Conservation (phyloP, 2,329 filamentous ascomycete genomes). For the Microdochium paspali region DNA sequence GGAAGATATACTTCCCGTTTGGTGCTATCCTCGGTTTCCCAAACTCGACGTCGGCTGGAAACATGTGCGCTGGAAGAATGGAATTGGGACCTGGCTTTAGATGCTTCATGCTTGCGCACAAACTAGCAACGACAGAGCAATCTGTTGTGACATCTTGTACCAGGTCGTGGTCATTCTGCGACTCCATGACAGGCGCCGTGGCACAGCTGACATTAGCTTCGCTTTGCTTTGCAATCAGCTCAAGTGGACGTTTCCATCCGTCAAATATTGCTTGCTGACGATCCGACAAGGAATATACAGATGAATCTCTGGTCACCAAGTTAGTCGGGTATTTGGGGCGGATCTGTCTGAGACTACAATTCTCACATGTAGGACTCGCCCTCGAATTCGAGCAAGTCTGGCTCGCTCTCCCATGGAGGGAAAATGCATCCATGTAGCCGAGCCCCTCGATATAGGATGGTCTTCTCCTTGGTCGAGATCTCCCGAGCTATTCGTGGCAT, state of each 20-base stretch:
- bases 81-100: conserved; percentile 59
- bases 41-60: conserved; percentile 58
- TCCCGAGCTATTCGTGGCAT: conserved; percentile 41
- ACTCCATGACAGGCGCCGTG: conserved; percentile 15
- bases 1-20: conserved; percentile 83
- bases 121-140: conserved; percentile 91
- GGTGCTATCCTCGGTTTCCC: conserved; percentile 54
- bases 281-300: conserved; percentile 62
- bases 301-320: conserved; percentile 49
- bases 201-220: conserved; percentile 1
- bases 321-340: conserved; percentile 3
- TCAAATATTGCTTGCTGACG: conserved; percentile 68
- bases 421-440: conserved; percentile 76
- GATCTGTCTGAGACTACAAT: conserved; percentile 9
- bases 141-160: conserved; percentile 95
- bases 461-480: conserved; percentile 61
- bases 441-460: conserved; percentile 68
- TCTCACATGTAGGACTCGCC: conserved; percentile 53
- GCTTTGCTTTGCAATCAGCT: conserved; percentile 44
- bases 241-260: conserved; percentile 70
- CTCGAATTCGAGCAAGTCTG: conserved; percentile 54
- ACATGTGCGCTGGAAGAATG: conserved; percentile 62
- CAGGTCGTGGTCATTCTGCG: conserved; percentile 59
- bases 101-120: conserved; percentile 72
- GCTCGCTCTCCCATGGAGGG: conserved; percentile 69